Conservation (phyloP, 2,329 filamentous ascomycete species). For the Phialemoniopsis sp. region DNA sequence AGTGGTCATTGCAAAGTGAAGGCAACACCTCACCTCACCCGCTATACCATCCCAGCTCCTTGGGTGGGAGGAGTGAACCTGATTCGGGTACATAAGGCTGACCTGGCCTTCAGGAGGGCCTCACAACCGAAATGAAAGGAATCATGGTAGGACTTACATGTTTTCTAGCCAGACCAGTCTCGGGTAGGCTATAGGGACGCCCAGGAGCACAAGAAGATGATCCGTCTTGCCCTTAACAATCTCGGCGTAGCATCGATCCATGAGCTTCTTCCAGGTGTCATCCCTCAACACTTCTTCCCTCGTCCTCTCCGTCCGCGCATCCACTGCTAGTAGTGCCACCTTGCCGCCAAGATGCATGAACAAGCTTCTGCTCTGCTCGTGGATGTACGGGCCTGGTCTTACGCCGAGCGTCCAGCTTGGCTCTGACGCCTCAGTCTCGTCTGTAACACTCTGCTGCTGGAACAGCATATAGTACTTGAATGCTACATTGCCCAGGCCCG, state of each 20-base stretch:
- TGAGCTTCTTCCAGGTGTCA: constrained; percentile 80
- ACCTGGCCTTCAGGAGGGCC: too few relatives aligned
- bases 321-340: constrained; percentile 79
- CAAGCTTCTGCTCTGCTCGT: constrained; percentile 76
- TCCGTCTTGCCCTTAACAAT: constrained; percentile 81
- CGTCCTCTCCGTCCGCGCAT: constrained; percentile 87
- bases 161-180: constrained; percentile 71
- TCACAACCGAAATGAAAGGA: too few relatives aligned
- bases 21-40: too few relatives aligned
- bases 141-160: constrained; percentile 57
- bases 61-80: too few relatives aligned
- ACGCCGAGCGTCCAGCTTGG: constrained; percentile 87
- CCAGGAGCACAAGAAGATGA: constrained; percentile 82
- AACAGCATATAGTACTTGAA: constrained; percentile 99
- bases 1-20: too few relatives aligned
- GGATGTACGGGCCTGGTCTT: constrained; percentile 83
- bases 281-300: constrained; percentile 76
- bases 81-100: too few relatives aligned
- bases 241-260: constrained; percentile 79
- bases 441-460: constrained; percentile 84
- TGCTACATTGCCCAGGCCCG: constrained; percentile 81
- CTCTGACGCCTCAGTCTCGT: constrained; percentile 78
- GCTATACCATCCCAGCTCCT: too few relatives aligned
- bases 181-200: constrained; percentile 80
- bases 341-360: constrained; percentile 80